Evolutionary conservation across 352 stramenopile genomes (phyloP).

Genomic region (Phytophthora ramorum): DNA sequence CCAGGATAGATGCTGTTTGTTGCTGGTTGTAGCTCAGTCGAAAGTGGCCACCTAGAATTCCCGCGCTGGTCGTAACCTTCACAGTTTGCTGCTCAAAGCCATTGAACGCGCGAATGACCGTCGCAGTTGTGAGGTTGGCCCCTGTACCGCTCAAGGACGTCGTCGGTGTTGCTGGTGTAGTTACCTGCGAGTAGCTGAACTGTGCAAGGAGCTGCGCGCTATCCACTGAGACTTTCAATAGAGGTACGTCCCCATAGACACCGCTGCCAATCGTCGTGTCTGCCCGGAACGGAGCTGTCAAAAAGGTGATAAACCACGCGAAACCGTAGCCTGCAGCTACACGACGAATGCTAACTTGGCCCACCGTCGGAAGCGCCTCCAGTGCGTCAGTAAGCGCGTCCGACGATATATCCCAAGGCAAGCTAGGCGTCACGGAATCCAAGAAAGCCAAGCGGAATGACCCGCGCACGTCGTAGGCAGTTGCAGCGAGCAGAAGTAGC

Average conservation of each 20-base stretch:
- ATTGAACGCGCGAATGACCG: conserved; percentile 88
- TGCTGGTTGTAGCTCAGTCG: conserved; percentile 87
- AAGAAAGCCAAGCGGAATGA: conserved; percentile 88
- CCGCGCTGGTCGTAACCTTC: conserved; percentile 66
- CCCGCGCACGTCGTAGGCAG: conserved; percentile 85
- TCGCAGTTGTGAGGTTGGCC: conserved; percentile 74
- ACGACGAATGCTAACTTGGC: conserved; percentile 76
- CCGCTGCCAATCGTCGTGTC: conserved; percentile 41
- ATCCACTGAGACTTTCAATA: conserved; percentile 81
- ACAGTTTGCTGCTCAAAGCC: conserved; percentile 94
- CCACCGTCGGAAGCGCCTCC: conserved; percentile 84
- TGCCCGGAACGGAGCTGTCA: conserved; percentile 48
- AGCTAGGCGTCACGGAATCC: conserved; percentile 60
- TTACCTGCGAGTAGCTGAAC: conserved; percentile 53
- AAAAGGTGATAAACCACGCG: conserved; percentile 84
- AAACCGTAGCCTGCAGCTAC: conserved; percentile 78
- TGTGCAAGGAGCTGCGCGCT: conserved; percentile 58
- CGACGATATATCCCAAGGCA: conserved; percentile 82
- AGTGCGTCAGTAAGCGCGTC: conserved; percentile 83
- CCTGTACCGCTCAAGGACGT: conserved; percentile 79
- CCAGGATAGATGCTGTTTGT: conserved; percentile 74
- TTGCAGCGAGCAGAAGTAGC: conserved; percentile 83
- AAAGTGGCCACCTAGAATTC: conserved; percentile 87
- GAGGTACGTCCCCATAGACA: conserved; percentile 59
- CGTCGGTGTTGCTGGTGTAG: conserved; percentile 25